phyloP scores from a whole-genome alignment of 2,329 filamentous ascomycete species.

The Aulographum hederae region DNA sequence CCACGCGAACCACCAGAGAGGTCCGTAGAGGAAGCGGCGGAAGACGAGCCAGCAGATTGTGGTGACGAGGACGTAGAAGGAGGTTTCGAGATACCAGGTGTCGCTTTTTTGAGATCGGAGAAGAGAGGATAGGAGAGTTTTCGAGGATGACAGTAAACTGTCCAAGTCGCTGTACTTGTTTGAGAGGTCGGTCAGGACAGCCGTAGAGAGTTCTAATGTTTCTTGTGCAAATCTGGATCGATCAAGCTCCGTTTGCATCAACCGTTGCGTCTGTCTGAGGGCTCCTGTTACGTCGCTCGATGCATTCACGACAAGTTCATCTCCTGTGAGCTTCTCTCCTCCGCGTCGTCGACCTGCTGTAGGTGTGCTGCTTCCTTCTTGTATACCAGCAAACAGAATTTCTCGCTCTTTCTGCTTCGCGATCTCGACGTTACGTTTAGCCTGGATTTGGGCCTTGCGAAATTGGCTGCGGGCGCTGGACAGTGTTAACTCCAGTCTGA shows the following conservation, averaged over 20 bases:
- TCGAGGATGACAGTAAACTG: slow-evolving; percentile 54
- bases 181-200: slow-evolving; percentile 60
- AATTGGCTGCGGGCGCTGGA: slow-evolving; percentile 46
- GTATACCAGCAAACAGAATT: slow-evolving; percentile 50
- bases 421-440: slow-evolving; percentile 54
- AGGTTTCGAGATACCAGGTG: slow-evolving; percentile 90
- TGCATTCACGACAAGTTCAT: slow-evolving; percentile 56
- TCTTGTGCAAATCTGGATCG: slow-evolving; percentile 81
- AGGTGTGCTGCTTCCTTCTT: slow-evolving; percentile 7
- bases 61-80: slow-evolving; percentile 61
- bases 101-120: slow-evolving; percentile 85
- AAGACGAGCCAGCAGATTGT: slow-evolving; percentile 80
- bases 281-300: slow-evolving; percentile 71
- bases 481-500: slow-evolving; percentile 9
- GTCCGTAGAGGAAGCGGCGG: slow-evolving; percentile 69
- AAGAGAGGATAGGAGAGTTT: slow-evolving; percentile 58
- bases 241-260: slow-evolving; percentile 70
- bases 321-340: slow-evolving; percentile 40
- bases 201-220: slow-evolving; percentile 68
- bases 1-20: slow-evolving; percentile 77
- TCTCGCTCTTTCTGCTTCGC: slow-evolving; percentile 63
- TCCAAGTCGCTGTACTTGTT: slow-evolving; percentile 70
- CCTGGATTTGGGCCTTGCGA: slow-evolving; percentile 63
- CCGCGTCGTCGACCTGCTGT: slow-evolving; percentile 9
- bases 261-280: slow-evolving; percentile 66